Conservation (phyloP, 2,329 filamentous ascomycete genomes). For the Aspergillus sp. region DNA sequence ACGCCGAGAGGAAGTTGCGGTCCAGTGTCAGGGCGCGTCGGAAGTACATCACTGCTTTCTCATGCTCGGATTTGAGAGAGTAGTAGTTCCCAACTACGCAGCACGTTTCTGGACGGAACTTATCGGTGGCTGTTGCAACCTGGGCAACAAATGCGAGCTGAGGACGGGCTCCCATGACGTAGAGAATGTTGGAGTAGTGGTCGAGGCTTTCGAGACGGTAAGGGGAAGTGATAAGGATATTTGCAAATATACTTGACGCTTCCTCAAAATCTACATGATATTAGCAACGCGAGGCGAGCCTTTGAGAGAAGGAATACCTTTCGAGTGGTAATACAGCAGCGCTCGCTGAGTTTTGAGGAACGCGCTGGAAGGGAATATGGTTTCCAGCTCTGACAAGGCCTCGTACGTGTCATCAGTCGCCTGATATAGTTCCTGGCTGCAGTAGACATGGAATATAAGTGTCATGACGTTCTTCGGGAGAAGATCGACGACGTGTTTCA, state of each 20-base stretch:
- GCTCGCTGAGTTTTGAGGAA: slow-evolving; percentile 88
- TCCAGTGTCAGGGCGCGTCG: slow-evolving; percentile 84
- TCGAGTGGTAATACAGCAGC: slow-evolving; percentile 80
- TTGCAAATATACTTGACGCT: slow-evolving; percentile 54
- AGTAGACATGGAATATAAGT: slow-evolving; percentile 86
- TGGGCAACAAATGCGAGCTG: slow-evolving; percentile 90
- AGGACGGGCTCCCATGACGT: slow-evolving; percentile 78
- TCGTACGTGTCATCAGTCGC: slow-evolving; percentile 65
- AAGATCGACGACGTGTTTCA: slow-evolving; percentile 60
- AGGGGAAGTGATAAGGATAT: slow-evolving; percentile 58
- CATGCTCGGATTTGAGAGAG: slow-evolving; percentile 83
- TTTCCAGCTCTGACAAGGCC: slow-evolving; percentile 65
- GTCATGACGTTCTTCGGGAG: slow-evolving; percentile 87
- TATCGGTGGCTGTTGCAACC: slow-evolving; percentile 81
- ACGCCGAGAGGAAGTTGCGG: slow-evolving; percentile 81
- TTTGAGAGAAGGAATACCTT: slow-evolving; percentile 37
- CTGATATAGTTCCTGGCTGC: slow-evolving; percentile 85
- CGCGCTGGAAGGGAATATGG: slow-evolving; percentile 76
- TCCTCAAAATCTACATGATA: slow-evolving; percentile 47
- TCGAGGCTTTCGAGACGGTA: slow-evolving; percentile 80
- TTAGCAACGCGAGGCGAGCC: slow-evolving; percentile 8
- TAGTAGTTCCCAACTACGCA: slow-evolving; percentile 98
- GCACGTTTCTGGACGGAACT: slow-evolving; percentile 92
- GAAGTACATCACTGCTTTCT: slow-evolving; percentile 98
- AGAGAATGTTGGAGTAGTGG: slow-evolving; percentile 94